phyloP scores from a whole-genome alignment of 768 basidiomycete genomes.

The Daedalea quercina region DNA sequence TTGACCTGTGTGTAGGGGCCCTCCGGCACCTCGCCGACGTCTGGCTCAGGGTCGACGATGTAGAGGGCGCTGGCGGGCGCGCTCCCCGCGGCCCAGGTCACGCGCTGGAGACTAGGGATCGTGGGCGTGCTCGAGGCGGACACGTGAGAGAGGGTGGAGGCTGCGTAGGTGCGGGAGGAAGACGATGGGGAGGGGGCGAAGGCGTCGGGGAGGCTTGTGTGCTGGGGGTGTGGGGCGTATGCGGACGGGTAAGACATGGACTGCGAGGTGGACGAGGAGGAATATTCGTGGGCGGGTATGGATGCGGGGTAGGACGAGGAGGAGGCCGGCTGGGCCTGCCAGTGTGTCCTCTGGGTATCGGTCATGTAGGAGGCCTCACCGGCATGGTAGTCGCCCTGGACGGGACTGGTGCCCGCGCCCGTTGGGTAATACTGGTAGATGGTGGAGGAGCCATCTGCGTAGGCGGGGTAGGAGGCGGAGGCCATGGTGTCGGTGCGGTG shows the following conservation, averaged over 20 bases:
- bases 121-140: not conserved
- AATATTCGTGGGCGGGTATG: constrained; percentile 1
- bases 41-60: constrained; percentile 11
- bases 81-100: constrained; percentile 4
- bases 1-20: constrained; percentile 8
- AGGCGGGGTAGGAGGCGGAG: not conserved
- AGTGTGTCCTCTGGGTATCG: not conserved
- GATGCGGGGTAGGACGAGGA: constrained; percentile 6
- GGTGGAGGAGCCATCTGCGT: not conserved
- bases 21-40: constrained; percentile 1
- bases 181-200: not conserved
- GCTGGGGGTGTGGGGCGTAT: not conserved
- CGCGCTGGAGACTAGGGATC: constrained; percentile 4
- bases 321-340: constrained; percentile 1
- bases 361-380: not conserved
- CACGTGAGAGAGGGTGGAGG: constrained; percentile 4
- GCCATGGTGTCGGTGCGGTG: not conserved
- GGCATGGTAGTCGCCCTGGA: not conserved
- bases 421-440: constrained; percentile 1
- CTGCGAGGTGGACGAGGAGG: not conserved
- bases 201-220: constrained; percentile 2
- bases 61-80: constrained; percentile 4
- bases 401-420: constrained; percentile 9
- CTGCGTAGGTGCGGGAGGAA: constrained; percentile 7
- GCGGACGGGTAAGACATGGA: constrained; percentile 3